Evolutionary conservation across 495 filamentous ascomycete species (phyloP).

Genomic region (Aspergillus ostianus): DNA sequence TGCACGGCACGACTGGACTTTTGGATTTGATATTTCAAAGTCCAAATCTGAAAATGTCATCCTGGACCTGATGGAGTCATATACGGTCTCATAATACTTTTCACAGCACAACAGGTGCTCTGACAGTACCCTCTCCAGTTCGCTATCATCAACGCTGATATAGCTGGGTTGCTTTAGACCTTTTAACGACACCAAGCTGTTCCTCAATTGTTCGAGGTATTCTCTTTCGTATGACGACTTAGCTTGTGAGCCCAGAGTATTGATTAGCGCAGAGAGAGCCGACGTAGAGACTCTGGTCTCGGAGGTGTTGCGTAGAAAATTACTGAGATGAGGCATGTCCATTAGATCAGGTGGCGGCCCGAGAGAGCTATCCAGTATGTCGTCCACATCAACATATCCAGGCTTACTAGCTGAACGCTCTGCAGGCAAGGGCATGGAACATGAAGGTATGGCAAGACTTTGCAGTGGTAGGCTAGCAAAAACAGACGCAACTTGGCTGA

Average conservation of each 20-base stretch:
- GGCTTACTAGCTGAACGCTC: background rate
- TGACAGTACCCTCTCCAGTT: background rate
- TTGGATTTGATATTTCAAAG: conserved; percentile 18
- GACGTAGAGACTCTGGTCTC: background rate
- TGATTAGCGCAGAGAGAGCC: background rate
- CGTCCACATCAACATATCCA: conserved; percentile 12
- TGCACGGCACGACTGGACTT: conserved; percentile 15
- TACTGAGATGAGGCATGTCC: no score
- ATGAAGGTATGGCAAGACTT: background rate
- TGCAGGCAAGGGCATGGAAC: background rate
- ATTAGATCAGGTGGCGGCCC: conserved; percentile 5
- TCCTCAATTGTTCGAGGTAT: conserved; percentile 24
- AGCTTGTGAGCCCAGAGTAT: conserved; percentile 9
- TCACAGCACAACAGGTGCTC: conserved; percentile 8
- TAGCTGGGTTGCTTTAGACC: background rate
- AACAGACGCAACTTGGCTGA: background rate
- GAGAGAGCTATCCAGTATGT: background rate
- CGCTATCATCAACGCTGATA: conserved; percentile 1
- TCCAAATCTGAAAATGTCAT: conserved; percentile 1
- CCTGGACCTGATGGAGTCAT: conserved; percentile 14
- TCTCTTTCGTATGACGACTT: conserved; percentile 20
- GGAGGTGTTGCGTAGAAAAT: background rate
- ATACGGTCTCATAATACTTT: conserved; percentile 11
- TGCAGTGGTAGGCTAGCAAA: background rate
- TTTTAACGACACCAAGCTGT: conserved; percentile 9